Evolutionary conservation across 805 yeast species (phyloP).

Genomic region (Ogataea ganodermae): DNA sequence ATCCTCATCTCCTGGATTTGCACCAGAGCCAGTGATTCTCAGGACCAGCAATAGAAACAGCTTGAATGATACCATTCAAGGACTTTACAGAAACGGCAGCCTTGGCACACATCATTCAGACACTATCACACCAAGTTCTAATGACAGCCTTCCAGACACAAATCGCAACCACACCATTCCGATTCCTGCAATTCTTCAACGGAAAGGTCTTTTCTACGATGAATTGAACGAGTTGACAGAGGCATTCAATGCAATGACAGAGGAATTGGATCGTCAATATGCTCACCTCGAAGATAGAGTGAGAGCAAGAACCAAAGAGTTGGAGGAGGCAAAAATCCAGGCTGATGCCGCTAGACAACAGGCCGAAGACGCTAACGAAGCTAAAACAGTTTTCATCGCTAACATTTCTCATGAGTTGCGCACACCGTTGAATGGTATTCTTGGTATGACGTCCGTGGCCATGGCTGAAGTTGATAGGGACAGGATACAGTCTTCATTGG

Average conservation of each 20-base stretch:
- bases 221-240: slow-evolving; percentile 86
- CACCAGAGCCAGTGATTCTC: background rate
- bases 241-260: slow-evolving; percentile 90
- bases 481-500: slow-evolving; percentile 72
- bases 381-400: slow-evolving; percentile 91
- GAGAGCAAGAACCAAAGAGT: slow-evolving; percentile 77
- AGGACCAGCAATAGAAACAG: background rate
- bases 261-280: slow-evolving; percentile 82
- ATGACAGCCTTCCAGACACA: slow-evolving; percentile 13
- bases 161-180: slow-evolving; percentile 11
- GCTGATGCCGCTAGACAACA: slow-evolving; percentile 50
- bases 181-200: slow-evolving; percentile 28
- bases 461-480: slow-evolving; percentile 77
- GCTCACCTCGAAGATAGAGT: slow-evolving; percentile 86
- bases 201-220: slow-evolving; percentile 59
- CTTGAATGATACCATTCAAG: slow-evolving; percentile 1
- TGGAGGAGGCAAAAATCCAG: slow-evolving; percentile 82
- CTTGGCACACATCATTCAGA: slow-evolving; percentile 11
- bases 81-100: slow-evolving; percentile 13
- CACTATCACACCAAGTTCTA: slow-evolving; percentile 13
- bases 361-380: slow-evolving; percentile 89
- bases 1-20: background rate
- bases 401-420: slow-evolving; percentile 92
- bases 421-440: slow-evolving; percentile 93
- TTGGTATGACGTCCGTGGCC: slow-evolving; percentile 94